Percentiles rank a stretch among this genome's conserved stretches.
Evolutionary conservation across 768 basidiomycete genomes (phyloP).

Genomic region (Hirschioporus abietinus): DNA sequence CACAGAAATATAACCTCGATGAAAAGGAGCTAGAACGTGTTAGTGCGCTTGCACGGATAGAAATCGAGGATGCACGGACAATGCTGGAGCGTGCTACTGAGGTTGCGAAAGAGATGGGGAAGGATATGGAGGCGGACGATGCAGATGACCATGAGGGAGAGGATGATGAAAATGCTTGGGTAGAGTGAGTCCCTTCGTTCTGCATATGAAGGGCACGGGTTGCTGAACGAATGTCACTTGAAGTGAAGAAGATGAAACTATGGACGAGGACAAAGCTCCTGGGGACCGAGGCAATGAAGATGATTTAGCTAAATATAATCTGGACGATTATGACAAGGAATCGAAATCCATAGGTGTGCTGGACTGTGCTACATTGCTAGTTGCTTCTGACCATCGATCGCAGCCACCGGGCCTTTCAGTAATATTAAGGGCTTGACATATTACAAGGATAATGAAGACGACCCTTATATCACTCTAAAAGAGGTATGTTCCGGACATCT

Average conservation of each 20-base stretch:
- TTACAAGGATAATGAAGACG: constrained; percentile 87
- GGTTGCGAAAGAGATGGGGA: constrained; percentile 66
- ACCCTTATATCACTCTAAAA: constrained; percentile 96
- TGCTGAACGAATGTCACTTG: constrained; percentile 28
- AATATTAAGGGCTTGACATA: constrained; percentile 94
- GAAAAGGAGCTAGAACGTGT: constrained; percentile 88
- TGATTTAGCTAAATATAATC: constrained; percentile 80
- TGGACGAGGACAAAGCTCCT: constrained; percentile 43
- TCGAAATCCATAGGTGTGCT: constrained; percentile 31
- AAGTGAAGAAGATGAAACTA: constrained; percentile 51
- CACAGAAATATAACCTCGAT: constrained; percentile 85
- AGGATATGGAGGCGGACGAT: constrained; percentile 60
- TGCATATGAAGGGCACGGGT: constrained; percentile 13
- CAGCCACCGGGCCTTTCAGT: constrained; percentile 79
- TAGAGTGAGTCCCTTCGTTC: constrained; percentile 64
- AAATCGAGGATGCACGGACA: constrained; percentile 83
- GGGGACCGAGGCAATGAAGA: constrained; percentile 37
- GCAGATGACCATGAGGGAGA: constrained; percentile 38
- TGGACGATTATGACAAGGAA: constrained; percentile 92
- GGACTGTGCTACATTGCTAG: constrained; percentile 27
- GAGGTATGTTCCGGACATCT: constrained; percentile 47
- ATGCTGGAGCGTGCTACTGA: constrained; percentile 81
- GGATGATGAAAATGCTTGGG: constrained; percentile 62
- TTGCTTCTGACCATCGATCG: constrained; percentile 7
- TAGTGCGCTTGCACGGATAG: constrained; percentile 78